Base-by-base conservation (phyloP, 441 rosid species). In the Mallotus japonicus region DNA sequence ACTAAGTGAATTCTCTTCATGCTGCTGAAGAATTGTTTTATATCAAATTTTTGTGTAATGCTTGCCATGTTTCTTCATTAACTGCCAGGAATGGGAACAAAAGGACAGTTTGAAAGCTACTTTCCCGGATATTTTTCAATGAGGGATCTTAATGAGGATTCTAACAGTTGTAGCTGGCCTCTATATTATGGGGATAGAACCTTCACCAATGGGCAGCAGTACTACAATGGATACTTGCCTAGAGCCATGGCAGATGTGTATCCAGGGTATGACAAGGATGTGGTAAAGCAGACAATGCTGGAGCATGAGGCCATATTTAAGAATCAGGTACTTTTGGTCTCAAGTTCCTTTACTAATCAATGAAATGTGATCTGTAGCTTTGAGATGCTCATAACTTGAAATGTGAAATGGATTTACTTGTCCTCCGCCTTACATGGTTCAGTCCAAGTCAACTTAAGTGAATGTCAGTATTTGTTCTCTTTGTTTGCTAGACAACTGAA, bases 101-200 rank as follows among this genome's bases (percentile, higher is more conserved):
- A 88, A 83, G 91, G 89, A 68, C 92, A 88, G 75, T 75, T 81
- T 75, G 90, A 93, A 83, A 85, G 93, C 84, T 80, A 77, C 85
- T 81, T 86, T 71, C 84, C 85, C 57, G 88, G 88, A 78, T 84
- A 82, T 84, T 83, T 80, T 82, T 85, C 91, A 82, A 92, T 93
- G 97, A 86, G 94, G 86, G 97, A 92, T 86, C 89, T 87, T 67
- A 89, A 87, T 75, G 89, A 90, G 76, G 93, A 96, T 68, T 88
- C 92, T 68, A 91, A 86, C 77, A 78, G 87, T 77, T 90, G 85
- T 83, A 84, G 87, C 81, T 93, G 96, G 97, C 91, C 94, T 53
- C 79, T 78, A 28, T 84, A 78, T 71, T 86, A 81, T 74, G 85
- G 82, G 68, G 96, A 88, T 79, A 84, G 80, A 76, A 70, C 81